Conservation (phyloP, 352 stramenopile species). For the Blastocystis sp. region DNA sequence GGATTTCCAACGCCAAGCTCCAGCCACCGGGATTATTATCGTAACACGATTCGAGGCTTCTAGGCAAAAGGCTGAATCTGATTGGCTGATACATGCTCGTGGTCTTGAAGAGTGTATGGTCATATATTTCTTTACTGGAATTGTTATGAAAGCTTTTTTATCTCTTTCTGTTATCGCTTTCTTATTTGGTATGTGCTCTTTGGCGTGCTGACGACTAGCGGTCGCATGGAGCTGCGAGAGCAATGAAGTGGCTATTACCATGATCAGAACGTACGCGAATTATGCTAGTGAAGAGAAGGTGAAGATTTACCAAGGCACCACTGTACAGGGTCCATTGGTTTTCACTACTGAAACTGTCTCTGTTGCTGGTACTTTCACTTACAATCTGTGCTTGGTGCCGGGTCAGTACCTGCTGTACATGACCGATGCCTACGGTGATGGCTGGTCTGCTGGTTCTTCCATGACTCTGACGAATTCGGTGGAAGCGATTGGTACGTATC, state of each 20-base stretch:
- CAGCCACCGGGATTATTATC: too few relatives aligned
- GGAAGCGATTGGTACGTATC: neutral
- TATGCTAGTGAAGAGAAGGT: neutral
- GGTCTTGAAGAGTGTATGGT: neutral
- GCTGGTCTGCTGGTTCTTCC: neutral
- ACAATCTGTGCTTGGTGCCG: neutral
- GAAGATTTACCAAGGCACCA: neutral
- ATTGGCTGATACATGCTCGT: neutral
- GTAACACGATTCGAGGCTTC: neutral
- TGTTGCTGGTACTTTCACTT: neutral
- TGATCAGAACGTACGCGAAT: neutral
- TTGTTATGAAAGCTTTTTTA: neutral
- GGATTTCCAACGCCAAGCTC: too few relatives aligned
- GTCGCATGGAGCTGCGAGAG: neutral
- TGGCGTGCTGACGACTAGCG: neutral
- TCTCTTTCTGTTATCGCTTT: neutral
- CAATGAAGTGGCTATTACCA: neutral
- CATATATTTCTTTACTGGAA: neutral
- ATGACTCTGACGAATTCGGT: neutral
- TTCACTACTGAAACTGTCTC: neutral
- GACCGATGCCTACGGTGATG: neutral
- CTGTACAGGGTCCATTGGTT: neutral
- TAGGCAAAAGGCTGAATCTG: neutral
- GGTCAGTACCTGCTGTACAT: neutral
- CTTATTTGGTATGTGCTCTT: neutral